Evolutionary conservation across 441 rosid species (phyloP).

Genomic region (Syzygium malaccense): DNA sequence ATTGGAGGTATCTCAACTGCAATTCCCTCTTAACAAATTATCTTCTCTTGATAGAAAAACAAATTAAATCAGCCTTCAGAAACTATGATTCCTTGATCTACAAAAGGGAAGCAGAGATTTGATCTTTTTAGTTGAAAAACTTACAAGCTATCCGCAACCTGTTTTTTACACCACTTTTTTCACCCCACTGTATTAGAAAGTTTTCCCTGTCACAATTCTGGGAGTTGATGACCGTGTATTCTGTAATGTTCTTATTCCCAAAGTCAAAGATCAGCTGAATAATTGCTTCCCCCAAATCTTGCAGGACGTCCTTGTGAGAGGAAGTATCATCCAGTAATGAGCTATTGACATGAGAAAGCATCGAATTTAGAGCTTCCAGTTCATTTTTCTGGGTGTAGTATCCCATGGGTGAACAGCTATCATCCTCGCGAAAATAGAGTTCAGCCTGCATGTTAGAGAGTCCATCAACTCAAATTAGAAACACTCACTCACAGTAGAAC

Average conservation of each 20-base stretch:
- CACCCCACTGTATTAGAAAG: conserved; percentile 58
- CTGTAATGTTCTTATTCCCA: conserved; percentile 17
- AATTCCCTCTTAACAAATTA: background rate
- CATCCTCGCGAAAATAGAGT: conserved; percentile 60
- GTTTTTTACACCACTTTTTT: conserved; percentile 48
- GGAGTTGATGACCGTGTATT: conserved; percentile 22
- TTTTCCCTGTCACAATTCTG: conserved; percentile 42
- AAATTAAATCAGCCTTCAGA: background rate
- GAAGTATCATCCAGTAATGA: conserved; percentile 6
- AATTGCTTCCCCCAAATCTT: conserved; percentile 30
- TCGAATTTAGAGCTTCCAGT: conserved; percentile 57
- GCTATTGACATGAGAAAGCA: conserved; percentile 33
- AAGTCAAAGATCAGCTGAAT: conserved; percentile 28
- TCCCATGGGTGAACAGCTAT: conserved; percentile 27
- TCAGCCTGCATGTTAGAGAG: conserved; percentile 57
- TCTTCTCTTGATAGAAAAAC: background rate
- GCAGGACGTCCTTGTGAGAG: conserved; percentile 18
- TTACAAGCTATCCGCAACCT: conserved; percentile 66
- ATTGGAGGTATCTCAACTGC: background rate
- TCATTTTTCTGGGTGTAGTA: conserved; percentile 63
- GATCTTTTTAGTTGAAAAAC: conserved; percentile 11
- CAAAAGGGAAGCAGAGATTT: background rate
- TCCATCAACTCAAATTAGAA: background rate
- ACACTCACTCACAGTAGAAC: background rate
- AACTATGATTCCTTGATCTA: background rate